Base-by-base conservation (phyloP, 805 yeast genomes). In the Barnettozyma pratensis region DNA sequence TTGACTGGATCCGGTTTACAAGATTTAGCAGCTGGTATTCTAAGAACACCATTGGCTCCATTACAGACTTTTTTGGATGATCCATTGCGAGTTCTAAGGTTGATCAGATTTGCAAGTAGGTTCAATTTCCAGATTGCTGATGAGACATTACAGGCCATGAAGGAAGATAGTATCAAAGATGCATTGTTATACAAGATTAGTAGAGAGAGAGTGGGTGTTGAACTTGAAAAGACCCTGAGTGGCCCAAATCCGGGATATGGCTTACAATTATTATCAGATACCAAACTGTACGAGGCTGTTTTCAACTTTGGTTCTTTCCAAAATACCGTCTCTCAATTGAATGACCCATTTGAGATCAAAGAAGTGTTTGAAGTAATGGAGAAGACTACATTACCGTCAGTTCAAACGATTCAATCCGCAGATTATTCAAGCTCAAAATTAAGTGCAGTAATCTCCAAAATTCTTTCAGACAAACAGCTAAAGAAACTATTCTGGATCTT, bases 41-140 rank as follows among this genome's bases (percentile, higher is more conserved):
- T 94, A 49, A 72, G 96, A 47, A 94, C 99, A 0, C 99, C 99
- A 0, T 72, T 94, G 46, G 83, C 80, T 31, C 96, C 99, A 5
- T 63, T 75, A 38, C 80, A 85, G 59, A 94, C 99, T 1, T 94
- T 94, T 59, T 60, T 83, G 42, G 99, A 94, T 62, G 99, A 94
- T 65, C 99, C 99, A 1, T 74, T 94, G 50, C 75, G 99, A 50
- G 94, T 92, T 2, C 66, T 94, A 48, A 74, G 99, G 52, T 69
- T 94, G 48, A 78, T 94, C 29, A 72, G 99, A 55, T 94, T 94
- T 70, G 94, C 96, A 0, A 75, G 87, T 34, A 79, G 88, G 48
- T 88, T 85, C 60, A 73, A 79, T 42, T 94, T 91, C 61, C 57
- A 56, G 1, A 75, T 94, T 32, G 95, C 83, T 7, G 57, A 63